phyloP scores from a whole-genome alignment of 306 rosid genomes.

The Calophaca sinica region DNA sequence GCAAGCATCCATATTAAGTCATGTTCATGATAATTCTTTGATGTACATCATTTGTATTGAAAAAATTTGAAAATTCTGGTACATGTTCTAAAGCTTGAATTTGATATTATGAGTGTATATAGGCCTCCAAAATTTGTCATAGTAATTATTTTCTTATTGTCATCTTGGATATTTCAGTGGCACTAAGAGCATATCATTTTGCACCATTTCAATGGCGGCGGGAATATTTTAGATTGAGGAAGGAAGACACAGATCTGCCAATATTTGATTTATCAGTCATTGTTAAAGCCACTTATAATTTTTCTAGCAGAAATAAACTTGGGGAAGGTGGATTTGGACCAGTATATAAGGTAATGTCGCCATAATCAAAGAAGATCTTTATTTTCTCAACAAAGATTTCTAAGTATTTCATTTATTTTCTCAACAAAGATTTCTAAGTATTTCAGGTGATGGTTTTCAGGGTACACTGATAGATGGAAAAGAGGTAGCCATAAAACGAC shows the following conservation, averaged over 20 bases:
- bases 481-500: constrained; percentile 47
- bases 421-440: background rate
- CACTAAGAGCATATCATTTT: constrained; percentile 1
- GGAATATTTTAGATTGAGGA: constrained; percentile 12
- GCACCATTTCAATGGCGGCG: constrained; percentile 14
- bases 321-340: constrained; percentile 65
- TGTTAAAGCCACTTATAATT: constrained; percentile 51
- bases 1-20: background rate
- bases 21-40: background rate
- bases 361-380: background rate
- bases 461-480: constrained; percentile 40
- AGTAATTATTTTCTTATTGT: background rate
- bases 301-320: constrained; percentile 49
- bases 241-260: constrained; percentile 51
- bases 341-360: constrained; percentile 54
- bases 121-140: constrained; percentile 2
- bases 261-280: constrained; percentile 47
- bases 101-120: too few relatives aligned
- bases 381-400: background rate
- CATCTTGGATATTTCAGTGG: constrained; percentile 30
- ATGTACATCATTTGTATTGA: background rate
- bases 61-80: background rate
- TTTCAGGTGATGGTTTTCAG: constrained; percentile 21
- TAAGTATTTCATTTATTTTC: background rate
- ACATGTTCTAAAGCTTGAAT: background rate